A percentile compares a stretch with the other conserved stretches of the same genome.
phyloP scores from a whole-genome alignment of 2,329 filamentous ascomycete genomes.

The Alternaria sp. region DNA sequence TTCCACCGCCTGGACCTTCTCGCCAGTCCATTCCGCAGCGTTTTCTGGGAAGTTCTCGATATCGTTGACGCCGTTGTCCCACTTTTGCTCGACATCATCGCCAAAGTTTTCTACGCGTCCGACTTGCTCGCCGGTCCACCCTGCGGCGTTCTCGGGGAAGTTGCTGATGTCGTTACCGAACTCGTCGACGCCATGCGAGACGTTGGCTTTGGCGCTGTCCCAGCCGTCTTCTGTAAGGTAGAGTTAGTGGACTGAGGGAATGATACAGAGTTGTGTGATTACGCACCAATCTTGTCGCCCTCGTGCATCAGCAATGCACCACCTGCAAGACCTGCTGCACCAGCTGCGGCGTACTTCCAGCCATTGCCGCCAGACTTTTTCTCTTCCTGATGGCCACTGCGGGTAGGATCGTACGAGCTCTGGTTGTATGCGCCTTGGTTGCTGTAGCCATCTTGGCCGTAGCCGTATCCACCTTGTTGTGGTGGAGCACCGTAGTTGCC shows the following conservation, averaged over 20 bases:
- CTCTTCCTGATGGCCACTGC: constrained; percentile 25
- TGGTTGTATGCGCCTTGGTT: constrained; percentile 29
- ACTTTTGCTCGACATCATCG: constrained; percentile 31
- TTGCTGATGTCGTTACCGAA: constrained; percentile 32
- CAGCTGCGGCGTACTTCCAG: constrained; percentile 40
- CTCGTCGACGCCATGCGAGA: constrained; percentile 21
- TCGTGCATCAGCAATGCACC: constrained; percentile 41
- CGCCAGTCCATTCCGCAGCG: constrained; percentile 33
- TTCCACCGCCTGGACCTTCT: constrained; percentile 37
- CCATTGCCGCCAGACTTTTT: constrained; percentile 33
- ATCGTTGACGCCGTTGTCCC: constrained; percentile 30
- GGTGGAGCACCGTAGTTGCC: constrained; percentile 24
- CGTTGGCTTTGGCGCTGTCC: constrained; percentile 28
- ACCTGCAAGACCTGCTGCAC: constrained; percentile 34
- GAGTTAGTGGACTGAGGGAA: constrained; percentile 1
- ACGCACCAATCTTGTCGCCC: constrained; percentile 35
- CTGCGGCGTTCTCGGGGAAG: constrained; percentile 34
- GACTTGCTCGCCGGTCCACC: constrained; percentile 35
- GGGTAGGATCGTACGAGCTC: constrained; percentile 26
- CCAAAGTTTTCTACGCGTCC: constrained; percentile 35
- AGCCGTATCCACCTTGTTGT: constrained; percentile 20
- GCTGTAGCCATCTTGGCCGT: constrained; percentile 24
- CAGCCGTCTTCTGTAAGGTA: constrained; percentile 24
- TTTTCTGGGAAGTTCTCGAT: constrained; percentile 39
- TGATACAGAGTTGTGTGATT: neutral